Base-by-base conservation (phyloP, 2,329 filamentous ascomycete species). In the Ceratocystis huliohia region DNA sequence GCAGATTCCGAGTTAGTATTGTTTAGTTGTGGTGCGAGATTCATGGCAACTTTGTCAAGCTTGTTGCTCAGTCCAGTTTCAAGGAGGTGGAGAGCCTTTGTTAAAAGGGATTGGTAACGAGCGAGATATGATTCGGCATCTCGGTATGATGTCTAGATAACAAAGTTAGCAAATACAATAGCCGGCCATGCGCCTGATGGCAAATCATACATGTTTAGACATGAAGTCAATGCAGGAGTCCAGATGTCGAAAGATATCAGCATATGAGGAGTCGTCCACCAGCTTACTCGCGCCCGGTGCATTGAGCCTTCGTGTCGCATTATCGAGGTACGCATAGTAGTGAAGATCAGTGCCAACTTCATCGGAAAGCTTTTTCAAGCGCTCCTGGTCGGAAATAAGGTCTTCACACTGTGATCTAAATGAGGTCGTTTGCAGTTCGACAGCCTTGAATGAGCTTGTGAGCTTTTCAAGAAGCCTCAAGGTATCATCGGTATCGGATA, bases 141-240 rank as follows among this genome's bases (percentile, higher is more conserved):
- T 69, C 89, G 88, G 74, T 96, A 96, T 6, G 84, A 85, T 7
- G 89, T 83, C 88, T 91, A 71, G 20, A 53, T 17, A 25, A 22
- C 8, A 45, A 63, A 65, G 67, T 72, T 63, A 74, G 70, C 62
- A 63, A 17, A 25, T 10, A 25, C 48, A 25, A 28, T 5, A n/a
- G 1, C 5, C 7, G 48, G 5, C 45, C 5, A 13, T 1, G 20
- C 22, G 57, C 62, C 41, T 28, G 3, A n/a, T 15, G 48, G 20
- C 17, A 8, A 1, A 17, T 74, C 86, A 74, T 76, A 91, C 88
- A 78, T 96, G 90, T 64, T 84, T 81, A 68, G 89, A 84, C 91
- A 97, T 96, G 73, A 97, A 97, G 37, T 87, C 87, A 70, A 99
- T 84, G 74, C 93, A 99, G 65, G 90, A 85, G 75, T 97, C 92